Conservation (phyloP, 2,329 filamentous ascomycete genomes). For the Ploettnerulaceae sp. region DNA sequence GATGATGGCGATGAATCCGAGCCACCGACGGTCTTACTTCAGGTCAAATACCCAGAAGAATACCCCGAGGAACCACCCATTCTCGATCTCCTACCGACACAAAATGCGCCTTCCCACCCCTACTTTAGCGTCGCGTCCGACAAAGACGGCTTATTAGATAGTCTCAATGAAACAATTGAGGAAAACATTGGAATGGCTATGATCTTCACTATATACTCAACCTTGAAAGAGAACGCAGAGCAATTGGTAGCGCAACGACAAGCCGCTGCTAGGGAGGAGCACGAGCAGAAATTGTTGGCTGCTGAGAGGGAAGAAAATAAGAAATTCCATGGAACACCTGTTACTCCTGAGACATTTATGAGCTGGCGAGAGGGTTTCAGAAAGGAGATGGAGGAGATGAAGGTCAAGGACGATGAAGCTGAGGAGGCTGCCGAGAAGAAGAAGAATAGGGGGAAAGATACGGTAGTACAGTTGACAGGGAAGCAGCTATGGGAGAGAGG, state of each 20-base stretch:
- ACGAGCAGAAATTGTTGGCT: slow-evolving; percentile 50
- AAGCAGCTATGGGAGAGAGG: slow-evolving; percentile 75
- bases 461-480: slow-evolving; percentile 64
- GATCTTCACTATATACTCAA: slow-evolving; percentile 86
- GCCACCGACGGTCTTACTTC: slow-evolving; percentile 69
- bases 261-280: slow-evolving; percentile 53
- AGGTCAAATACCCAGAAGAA: slow-evolving; percentile 80
- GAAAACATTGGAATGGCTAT: slow-evolving; percentile 97
- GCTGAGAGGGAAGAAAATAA: slow-evolving; percentile 89
- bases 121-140: slow-evolving; percentile 78
- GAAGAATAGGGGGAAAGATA: slow-evolving; percentile 70
- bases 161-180: slow-evolving; percentile 69
- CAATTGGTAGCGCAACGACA: slow-evolving; percentile 71
- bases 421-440: slow-evolving; percentile 79
- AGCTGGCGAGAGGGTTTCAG: slow-evolving; percentile 76
- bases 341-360: slow-evolving; percentile 81
- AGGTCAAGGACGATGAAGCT: slow-evolving; percentile 62
- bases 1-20: slow-evolving; percentile 59
- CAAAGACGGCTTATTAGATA: slow-evolving; percentile 66
- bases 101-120: slow-evolving; percentile 63
- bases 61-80: slow-evolving; percentile 86
- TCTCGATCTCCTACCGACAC: slow-evolving; percentile 72
- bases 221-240: slow-evolving; percentile 88
- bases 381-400: slow-evolving; percentile 73
- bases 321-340: slow-evolving; percentile 88